Base-by-base conservation (phyloP, 768 basidiomycete genomes). In the Pholiota molesta region DNA sequence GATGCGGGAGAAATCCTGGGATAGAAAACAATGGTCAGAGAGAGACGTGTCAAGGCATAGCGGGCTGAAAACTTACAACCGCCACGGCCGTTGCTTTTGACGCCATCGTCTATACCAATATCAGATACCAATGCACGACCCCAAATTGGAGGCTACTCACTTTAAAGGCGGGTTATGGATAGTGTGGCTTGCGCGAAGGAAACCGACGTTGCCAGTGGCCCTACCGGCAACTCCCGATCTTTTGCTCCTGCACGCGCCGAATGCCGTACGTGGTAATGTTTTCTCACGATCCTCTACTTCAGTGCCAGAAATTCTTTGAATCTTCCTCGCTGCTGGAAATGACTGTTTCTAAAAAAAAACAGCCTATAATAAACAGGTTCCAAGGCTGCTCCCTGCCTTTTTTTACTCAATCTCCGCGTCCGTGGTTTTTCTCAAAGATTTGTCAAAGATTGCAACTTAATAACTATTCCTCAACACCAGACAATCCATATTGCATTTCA, bases 1-100 rank as follows among this genome's bases (percentile, higher is more conserved):
- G 66, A 95, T 84, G 72, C 90, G 90, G 72, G 90, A 76, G 74
- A 93, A 94, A 77, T 94, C 92, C 92, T 95, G 71, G 21, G 33
- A 67, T 55, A 61, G 58, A 67, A 69, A 71, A 63, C 52, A 40
- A 57, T 49, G 21, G 42, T 69, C 60, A 57, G 33, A 66, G 66
- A 57, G 33, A 66, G 66, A 70, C 66, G 65, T 68, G 69, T 66
- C 71, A 71, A 55, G 35, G 51, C 28, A 17, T 5, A 55, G n/a
- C 6, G 33, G 4, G 26, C 3, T 11, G 49, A 54, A 21, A 42
- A 78, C 85, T 77, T 68, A 86, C 85, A 64, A 90, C 86, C 75
- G 86, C 88, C 65, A 81, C 87, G 62, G 82, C 80, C 65, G 86
- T 85, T 82, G 83, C 84, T 85, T 87, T 90, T 73, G 87, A 82